Base-by-base conservation (phyloP, 2,329 filamentous ascomycete genomes). In the Fusarium vanettenii region DNA sequence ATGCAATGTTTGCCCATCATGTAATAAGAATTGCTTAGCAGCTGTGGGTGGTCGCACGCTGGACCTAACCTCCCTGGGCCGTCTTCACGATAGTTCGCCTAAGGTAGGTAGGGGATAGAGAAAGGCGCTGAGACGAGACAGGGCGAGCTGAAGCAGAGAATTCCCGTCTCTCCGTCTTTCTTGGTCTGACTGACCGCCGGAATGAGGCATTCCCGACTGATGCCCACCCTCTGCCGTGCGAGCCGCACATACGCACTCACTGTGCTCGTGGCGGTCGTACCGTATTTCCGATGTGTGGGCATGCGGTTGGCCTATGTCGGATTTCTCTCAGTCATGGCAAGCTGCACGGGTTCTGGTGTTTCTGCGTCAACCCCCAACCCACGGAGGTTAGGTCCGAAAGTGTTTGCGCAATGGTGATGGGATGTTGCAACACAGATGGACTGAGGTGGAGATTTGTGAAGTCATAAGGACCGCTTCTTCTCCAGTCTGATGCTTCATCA, bases 391-490 rank as follows among this genome's bases (percentile, higher is more conserved):
- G 63, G 31, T 43, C 45, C 59, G 56, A 35, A 52, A 20, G 18
- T 31, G 35, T 41, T 55, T 64, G 52, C 31, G 48, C 37, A 27
- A 37, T 50, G 22, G 41, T 56, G 39, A 37, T 27, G 52, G 52
- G 45, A 41, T 61, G 41, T 39, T 41, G n/a, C 27, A 39, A 60
- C 37, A 31, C 18, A 31, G 37, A 37, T 43, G 50, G 14, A 52
- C 60, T 60, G 69, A 69, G 72, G 72, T 77, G 74, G 76, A 69
- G 76, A 70, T 73, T 75, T 59, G 70, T 77, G 74, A 71, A 72
- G 69, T 76, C 76, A 78, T 76, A 69, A 72, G 64, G 71, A 63
- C 71, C 71, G 74, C 57, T 69, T 52, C 50, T 74, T 75, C 76
- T 70, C 76, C 73, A 74, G 66, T 69, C 37, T 73, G 39, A 55